Evolutionary conservation across 2,329 filamentous ascomycete species (phyloP).

Genomic region (Diaporthe eres): DNA sequence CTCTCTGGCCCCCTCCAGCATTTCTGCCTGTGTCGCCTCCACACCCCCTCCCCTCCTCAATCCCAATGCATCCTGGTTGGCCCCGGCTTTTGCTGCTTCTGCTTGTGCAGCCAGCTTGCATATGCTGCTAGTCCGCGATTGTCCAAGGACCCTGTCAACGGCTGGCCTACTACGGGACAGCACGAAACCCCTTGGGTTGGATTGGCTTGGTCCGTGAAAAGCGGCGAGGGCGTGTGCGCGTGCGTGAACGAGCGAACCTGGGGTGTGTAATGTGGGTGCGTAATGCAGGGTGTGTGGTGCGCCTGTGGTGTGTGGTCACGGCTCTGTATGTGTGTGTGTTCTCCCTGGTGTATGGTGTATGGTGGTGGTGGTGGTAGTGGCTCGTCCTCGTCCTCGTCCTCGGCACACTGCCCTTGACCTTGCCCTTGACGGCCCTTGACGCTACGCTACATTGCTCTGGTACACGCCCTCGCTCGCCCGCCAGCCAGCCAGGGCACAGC

Average conservation of each 20-base stretch:
- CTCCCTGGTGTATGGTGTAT: not conserved
- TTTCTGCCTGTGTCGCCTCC: slow-evolving; percentile 15
- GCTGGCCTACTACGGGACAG: slow-evolving; percentile 25
- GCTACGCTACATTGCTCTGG: slow-evolving; percentile 21
- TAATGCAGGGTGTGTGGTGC: not conserved
- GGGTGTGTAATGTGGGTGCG: not conserved
- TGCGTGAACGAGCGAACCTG: slow-evolving; percentile 12
- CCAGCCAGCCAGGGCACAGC: slow-evolving; percentile 24
- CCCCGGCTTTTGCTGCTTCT: slow-evolving; percentile 37
- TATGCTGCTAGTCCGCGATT: slow-evolving; percentile 34
- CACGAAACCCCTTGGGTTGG: slow-evolving; percentile 12
- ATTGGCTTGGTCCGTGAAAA: slow-evolving; percentile 15
- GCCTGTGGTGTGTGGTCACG: not conserved
- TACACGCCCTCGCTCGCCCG: slow-evolving; percentile 11
- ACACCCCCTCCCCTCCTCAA: not conserved
- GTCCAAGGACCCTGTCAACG: slow-evolving; percentile 30
- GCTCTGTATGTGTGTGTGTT: not conserved
- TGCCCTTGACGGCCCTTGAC: slow-evolving; percentile 15
- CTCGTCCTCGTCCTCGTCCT: not conserved
- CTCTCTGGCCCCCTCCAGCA: slow-evolving; percentile 3
- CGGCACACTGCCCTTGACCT: slow-evolving; percentile 28
- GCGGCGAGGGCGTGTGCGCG: not conserved
- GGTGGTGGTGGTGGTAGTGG: not conserved
- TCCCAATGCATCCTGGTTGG: slow-evolving; percentile 11
- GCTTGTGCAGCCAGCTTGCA: slow-evolving; percentile 30